Evolutionary conservation across 257 asterid genomes (phyloP), one percentile per base, ranked within the genome.

Genomic region (Przewalskia tangutica): DNA sequence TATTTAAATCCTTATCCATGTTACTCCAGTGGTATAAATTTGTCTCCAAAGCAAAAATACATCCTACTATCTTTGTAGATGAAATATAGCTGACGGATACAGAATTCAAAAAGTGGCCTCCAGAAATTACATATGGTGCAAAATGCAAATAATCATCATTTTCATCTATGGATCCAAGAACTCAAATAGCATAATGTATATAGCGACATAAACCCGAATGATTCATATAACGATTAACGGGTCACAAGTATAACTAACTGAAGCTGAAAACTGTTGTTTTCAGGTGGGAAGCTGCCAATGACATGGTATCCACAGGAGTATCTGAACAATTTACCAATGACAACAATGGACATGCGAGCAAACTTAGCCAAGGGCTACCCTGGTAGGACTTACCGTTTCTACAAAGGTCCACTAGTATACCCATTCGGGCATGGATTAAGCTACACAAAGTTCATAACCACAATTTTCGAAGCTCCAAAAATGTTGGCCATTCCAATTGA

Each of bases 241-340:
- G 10, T 64, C 48, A 34, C 48, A 64, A 23, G 3, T n/a, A 76
- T 48, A 12, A 53, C 44, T 17, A 4, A 27, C 32, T 27, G 32
- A 27, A 27, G 1, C 32, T 27, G 38, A 0, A 53, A 17, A 20
- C 14, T 0, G 23, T 16, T 73, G 4, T 8, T 27, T 76, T 34
- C 62, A 93, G 97, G 95, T 84, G 98, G 98, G 38, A 94, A 91
- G 89, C 92, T 94, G 44, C 97, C 98, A 1, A 90, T 91, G 95
- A 93, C 98, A 77, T 94, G 98, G 98, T 94, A 94, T 77, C 97
- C 97, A 13, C 97, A 94, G 77, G 89, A 90, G 18, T 94, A 90
- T 88, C 91, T 91, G 6, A 80, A 86, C 81, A 90, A 88, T 81
- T 51, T 93, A 42, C 93, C 97, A 9, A 94, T 94, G 98, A 91